Conservation (phyloP, 2,329 filamentous ascomycete species). For the Phyllosticta paracitricarpa region DNA sequence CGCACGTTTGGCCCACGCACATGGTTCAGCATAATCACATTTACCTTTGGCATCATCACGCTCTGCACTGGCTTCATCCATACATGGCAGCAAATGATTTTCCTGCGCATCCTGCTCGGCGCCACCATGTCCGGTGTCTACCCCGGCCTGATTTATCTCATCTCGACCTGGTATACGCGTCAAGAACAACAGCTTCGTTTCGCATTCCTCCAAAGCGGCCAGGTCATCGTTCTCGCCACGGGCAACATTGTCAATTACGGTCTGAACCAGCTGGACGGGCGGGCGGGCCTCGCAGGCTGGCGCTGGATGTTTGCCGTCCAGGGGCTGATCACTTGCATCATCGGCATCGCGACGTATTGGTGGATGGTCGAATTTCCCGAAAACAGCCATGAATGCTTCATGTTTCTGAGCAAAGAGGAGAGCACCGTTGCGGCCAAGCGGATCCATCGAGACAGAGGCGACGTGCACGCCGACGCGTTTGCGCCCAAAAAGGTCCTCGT, state of each 20-base stretch:
- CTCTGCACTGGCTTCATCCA: conserved; percentile 58
- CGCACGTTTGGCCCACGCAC: conserved; percentile 53
- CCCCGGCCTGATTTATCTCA: conserved; percentile 40
- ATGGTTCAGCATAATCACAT: conserved; percentile 52
- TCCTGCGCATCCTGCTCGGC: conserved; percentile 54
- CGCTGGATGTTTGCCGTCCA: conserved; percentile 61
- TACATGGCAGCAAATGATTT: conserved; percentile 61
- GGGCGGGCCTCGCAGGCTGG: conserved; percentile 50
- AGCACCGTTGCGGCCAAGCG: conserved; percentile 45
- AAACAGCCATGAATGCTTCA: conserved; percentile 45
- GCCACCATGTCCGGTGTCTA: conserved; percentile 46
- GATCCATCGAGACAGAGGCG: conserved; percentile 52
- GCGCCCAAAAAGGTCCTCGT: conserved; percentile 44
- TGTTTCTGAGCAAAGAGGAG: conserved; percentile 49
- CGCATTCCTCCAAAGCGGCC: conserved; percentile 53
- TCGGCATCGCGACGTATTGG: conserved; percentile 54
- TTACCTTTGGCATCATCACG: conserved; percentile 55
- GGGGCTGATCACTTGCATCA: conserved; percentile 46
- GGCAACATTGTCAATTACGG: conserved; percentile 59
- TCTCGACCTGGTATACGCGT: conserved; percentile 56
- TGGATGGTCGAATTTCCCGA: conserved; percentile 66
- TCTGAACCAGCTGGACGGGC: conserved; percentile 53
- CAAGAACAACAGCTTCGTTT: conserved; percentile 56
- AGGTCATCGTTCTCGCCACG: conserved; percentile 56
- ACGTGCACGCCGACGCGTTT: conserved; percentile 48